phyloP scores from a whole-genome alignment of 225 moss, liverwort and hornwort species.

The Thuidium tamariscinum region DNA sequence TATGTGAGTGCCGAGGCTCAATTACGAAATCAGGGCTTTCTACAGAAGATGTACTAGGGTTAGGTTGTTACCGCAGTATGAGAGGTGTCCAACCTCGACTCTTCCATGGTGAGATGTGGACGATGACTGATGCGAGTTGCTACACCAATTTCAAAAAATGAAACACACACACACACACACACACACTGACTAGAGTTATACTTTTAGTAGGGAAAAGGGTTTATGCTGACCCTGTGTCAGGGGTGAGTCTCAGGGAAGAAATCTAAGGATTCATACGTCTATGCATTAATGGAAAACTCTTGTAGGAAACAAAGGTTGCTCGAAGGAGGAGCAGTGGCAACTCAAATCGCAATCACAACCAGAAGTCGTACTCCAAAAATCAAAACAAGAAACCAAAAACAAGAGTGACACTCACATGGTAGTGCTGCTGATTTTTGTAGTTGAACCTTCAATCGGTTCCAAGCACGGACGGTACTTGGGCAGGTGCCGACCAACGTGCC shows the following conservation, averaged over 20 bases:
- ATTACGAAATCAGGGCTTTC: background rate
- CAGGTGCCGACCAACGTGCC: background rate
- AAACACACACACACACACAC: background rate
- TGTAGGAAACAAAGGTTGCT: background rate
- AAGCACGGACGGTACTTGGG: background rate
- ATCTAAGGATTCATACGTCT: background rate
- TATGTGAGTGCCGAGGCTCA: background rate
- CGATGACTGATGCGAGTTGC: background rate
- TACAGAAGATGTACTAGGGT: background rate
- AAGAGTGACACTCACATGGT: background rate
- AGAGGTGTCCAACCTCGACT: conserved; percentile 45
- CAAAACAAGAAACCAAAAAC: background rate
- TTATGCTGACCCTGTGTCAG: background rate
- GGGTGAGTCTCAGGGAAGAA: background rate
- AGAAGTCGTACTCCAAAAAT: background rate
- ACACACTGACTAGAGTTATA: background rate
- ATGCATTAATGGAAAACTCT: background rate
- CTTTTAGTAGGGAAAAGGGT: too few species aligned
- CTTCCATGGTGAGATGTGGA: conserved; percentile 20
- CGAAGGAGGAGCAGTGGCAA: background rate
- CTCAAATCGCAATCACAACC: background rate
- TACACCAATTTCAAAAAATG: background rate
- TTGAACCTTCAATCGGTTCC: background rate
- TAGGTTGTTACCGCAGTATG: conserved; percentile 22
- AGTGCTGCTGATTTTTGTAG: background rate